Conservation (phyloP, 176 grass and related monocot genomes). For the Echinochloa phyllopogon region DNA sequence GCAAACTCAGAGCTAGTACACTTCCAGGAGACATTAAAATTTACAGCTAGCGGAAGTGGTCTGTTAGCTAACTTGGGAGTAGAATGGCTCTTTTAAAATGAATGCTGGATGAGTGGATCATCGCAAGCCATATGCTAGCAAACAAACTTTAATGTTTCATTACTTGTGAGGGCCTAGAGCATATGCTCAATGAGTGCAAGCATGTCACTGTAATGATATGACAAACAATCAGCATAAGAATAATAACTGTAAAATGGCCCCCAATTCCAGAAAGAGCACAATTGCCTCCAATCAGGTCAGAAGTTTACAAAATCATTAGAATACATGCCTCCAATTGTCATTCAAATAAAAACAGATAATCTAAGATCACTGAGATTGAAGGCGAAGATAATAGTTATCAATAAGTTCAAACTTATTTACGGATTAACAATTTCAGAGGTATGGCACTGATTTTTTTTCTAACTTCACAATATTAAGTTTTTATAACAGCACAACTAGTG, state of each 20-base stretch:
- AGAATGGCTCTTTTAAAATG: neutral
- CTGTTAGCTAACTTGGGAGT: neutral
- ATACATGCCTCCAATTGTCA: neutral
- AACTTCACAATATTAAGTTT: neutral
- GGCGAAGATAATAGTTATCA: neutral
- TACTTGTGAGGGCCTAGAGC: neutral
- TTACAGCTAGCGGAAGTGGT: neutral
- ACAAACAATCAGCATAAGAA: neutral
- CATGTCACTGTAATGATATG: neutral
- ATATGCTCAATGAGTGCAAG: neutral
- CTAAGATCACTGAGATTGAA: neutral
- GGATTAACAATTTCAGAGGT: neutral
- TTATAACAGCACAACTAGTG: neutral
- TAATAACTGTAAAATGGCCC: neutral
- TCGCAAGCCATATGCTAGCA: neutral
- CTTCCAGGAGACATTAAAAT: neutral
- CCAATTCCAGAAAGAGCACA: neutral
- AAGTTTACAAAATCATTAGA: neutral
- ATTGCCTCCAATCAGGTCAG: neutral
- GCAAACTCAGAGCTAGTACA: neutral
- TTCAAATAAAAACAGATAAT: neutral
- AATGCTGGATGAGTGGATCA: neutral
- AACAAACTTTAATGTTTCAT: constrained; percentile 1
- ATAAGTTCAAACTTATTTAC: neutral
- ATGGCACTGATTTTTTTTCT: neutral